These are phyloP conservation scores for Urtica urens DNA, from an alignment of 306 rosid species.

Conservation along the genomic window DNA sequence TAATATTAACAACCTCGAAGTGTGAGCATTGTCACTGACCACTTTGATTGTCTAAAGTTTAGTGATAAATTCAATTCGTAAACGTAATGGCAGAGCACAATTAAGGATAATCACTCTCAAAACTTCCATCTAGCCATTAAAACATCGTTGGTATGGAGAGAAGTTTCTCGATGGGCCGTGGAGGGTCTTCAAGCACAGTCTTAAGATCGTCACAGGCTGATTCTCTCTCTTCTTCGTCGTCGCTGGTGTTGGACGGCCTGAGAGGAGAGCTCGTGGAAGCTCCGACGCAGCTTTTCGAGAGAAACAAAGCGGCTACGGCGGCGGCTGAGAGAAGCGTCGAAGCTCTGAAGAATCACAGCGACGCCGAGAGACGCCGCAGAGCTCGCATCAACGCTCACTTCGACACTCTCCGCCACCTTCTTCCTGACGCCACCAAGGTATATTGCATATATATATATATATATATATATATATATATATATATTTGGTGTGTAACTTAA, in stretches of 20 bases:
- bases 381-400: constrained; percentile 60
- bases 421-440: constrained; percentile 66
- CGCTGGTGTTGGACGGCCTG: constrained; percentile 45
- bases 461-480: too few relatives aligned
- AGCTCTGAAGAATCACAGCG: constrained; percentile 61
- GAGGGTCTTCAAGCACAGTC: constrained; percentile 5
- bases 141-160: constrained; percentile 23
- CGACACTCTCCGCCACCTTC: constrained; percentile 40
- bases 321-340: constrained; percentile 42
- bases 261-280: constrained; percentile 57
- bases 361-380: constrained; percentile 62
- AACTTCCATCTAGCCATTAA: too few relatives aligned
- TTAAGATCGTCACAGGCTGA: constrained; percentile 20
- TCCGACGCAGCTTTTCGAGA: constrained; percentile 31
- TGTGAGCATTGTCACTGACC: constrained; percentile 16
- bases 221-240: constrained; percentile 40
- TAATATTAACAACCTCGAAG: too few relatives aligned
- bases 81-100: neutral
- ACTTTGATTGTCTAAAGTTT: constrained; percentile 7
- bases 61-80: neutral
- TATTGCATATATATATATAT: neutral
- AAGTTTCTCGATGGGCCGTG: constrained; percentile 31
- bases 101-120: neutral
- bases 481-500: too few relatives aligned
- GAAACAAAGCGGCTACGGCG: constrained; percentile 24